phyloP scores from a whole-genome alignment of 805 yeast species.

The Clavispora santaluciae region DNA sequence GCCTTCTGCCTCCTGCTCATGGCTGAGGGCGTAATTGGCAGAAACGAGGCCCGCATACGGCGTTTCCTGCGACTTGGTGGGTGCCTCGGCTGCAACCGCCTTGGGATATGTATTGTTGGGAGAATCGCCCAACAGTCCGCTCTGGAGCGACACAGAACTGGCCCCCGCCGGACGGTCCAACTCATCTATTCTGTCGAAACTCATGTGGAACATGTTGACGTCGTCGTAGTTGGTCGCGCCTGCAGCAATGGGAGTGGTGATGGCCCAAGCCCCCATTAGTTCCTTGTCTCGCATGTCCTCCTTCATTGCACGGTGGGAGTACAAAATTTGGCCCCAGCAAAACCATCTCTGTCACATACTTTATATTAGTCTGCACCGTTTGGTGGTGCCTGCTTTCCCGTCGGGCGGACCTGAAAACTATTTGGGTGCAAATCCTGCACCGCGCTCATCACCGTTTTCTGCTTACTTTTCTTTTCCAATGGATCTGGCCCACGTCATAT shows the following conservation, averaged over 20 bases:
- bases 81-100: neutral
- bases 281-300: neutral
- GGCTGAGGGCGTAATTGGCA: neutral
- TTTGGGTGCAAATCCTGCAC: constrained; percentile 20
- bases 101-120: neutral
- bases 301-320: too few relatives aligned
- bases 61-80: neutral
- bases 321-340: too few relatives aligned
- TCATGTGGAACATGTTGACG: neutral
- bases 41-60: neutral
- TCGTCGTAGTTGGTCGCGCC: neutral
- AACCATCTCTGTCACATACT: too few relatives aligned
- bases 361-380: neutral
- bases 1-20: neutral
- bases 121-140: neutral
- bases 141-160: neutral
- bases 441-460: constrained; percentile 14
- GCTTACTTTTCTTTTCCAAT: constrained; percentile 11
- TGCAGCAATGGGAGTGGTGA: neutral
- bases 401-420: neutral
- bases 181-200: neutral
- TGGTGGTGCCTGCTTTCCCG: neutral
- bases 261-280: neutral
- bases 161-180: neutral
- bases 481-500: constrained; percentile 13